Percentiles rank a stretch among this genome's conserved stretches.
Conservation (phyloP, 176 grass and related monocot genomes). For the Themeda triandra region DNA sequence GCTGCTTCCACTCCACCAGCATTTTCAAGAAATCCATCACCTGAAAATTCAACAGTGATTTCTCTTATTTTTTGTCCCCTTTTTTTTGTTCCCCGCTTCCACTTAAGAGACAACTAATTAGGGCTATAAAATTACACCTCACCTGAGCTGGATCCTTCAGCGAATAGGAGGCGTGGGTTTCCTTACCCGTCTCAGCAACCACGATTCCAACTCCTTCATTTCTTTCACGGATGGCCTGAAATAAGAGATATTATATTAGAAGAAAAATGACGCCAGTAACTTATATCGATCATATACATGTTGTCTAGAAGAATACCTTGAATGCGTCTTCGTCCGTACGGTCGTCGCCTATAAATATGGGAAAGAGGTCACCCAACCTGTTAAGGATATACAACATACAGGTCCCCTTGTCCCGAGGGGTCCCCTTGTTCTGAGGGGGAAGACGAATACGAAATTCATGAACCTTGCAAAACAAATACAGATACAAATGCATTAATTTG, state of each 20-base stretch:
- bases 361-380: background rate
- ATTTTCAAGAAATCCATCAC: background rate
- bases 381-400: background rate
- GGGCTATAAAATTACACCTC: background rate
- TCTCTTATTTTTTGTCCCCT: too few relatives aligned
- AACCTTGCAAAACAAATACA: background rate
- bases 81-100: too few relatives aligned
- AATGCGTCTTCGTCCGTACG: too few relatives aligned
- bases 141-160: background rate
- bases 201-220: background rate
- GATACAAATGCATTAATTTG: background rate
- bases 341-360: background rate
- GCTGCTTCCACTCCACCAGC: background rate
- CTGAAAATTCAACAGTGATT: too few relatives aligned
- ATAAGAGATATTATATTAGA: background rate
- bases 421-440: too few relatives aligned
- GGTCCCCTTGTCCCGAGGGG: background rate
- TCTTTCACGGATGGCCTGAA: background rate
- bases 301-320: too few relatives aligned
- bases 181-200: background rate
- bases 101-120: too few relatives aligned
- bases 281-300: too few relatives aligned
- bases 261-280: background rate
- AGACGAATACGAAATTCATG: background rate
- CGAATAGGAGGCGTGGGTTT: background rate